These are phyloP conservation scores for Suhomyces kilbournensis DNA, from an alignment of 805 yeast species.

Conservation along the genomic window DNA sequence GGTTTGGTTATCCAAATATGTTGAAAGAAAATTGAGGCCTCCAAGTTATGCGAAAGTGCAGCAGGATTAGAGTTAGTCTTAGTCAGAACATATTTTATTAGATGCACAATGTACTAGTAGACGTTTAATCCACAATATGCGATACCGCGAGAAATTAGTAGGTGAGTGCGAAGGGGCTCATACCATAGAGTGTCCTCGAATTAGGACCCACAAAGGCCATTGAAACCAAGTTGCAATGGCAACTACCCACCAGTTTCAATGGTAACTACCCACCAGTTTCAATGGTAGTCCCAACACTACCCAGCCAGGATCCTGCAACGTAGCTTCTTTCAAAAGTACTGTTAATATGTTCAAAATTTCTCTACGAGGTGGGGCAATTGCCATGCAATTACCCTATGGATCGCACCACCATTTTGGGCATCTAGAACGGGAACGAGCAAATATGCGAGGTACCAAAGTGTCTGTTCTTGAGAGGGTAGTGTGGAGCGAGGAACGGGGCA, in stretches of 20 bases:
- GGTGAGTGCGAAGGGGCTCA: neutral
- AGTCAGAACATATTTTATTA: neutral
- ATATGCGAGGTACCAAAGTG: neutral
- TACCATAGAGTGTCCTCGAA: neutral
- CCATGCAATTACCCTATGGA: neutral
- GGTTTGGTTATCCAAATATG: slow-evolving; percentile 79
- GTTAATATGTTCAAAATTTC: neutral
- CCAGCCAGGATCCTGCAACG: neutral
- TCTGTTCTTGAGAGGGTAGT: neutral
- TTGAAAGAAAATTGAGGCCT: slow-evolving; percentile 77
- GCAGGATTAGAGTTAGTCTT: slow-evolving; percentile 44
- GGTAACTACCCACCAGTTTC: neutral
- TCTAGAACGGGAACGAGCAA: neutral
- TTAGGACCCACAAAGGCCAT: neutral
- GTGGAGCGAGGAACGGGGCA: neutral
- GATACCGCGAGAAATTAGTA: neutral
- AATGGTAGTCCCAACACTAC: neutral
- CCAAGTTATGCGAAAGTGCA: slow-evolving; percentile 98
- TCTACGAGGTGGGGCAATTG: neutral
- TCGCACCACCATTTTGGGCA: neutral
- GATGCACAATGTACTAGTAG: neutral
- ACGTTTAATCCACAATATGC: neutral
- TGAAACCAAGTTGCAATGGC: neutral
- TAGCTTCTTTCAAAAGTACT: neutral
- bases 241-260: neutral